Evolutionary conservation across 2,329 filamentous ascomycete genomes (phyloP).

Genomic region (Oidium heveae): DNA sequence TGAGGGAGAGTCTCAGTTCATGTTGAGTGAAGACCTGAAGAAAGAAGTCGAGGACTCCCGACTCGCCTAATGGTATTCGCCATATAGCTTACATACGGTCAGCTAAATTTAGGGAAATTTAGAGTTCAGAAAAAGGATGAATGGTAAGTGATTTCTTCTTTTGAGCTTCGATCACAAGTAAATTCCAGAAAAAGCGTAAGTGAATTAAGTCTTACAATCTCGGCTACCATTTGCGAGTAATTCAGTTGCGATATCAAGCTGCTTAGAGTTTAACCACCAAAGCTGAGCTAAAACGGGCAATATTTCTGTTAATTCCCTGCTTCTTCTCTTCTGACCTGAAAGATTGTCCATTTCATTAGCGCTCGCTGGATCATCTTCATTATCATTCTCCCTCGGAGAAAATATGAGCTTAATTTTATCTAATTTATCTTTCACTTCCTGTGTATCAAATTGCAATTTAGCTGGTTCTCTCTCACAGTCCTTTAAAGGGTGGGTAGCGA

Average conservation of each 20-base stretch:
- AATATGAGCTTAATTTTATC: slow-evolving; percentile 7
- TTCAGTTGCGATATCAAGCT: slow-evolving; percentile 23
- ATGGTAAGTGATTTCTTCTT: no score
- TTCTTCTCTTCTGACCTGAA: slow-evolving; percentile 10
- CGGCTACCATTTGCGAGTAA: slow-evolving; percentile 29
- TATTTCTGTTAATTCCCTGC: slow-evolving; percentile 8
- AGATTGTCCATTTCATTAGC: no score
- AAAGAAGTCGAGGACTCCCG: slow-evolving; percentile 31
- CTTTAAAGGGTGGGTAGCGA: no score
- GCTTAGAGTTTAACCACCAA: slow-evolving; percentile 17
- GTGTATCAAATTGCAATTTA: not conserved
- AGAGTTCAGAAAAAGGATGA: no score
- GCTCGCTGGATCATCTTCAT: no score
- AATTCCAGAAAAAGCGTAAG: no score
- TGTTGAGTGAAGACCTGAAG: slow-evolving; percentile 20
- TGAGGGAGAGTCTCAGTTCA: slow-evolving; percentile 19
- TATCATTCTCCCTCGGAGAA: no score
- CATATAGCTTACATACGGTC: slow-evolving; percentile 21
- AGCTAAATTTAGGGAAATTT: slow-evolving; percentile 1
- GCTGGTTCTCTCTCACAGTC: no score
- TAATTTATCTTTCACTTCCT: slow-evolving; percentile 7
- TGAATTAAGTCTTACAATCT: slow-evolving; percentile 19
- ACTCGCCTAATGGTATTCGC: slow-evolving; percentile 29
- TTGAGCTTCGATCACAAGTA: no score
- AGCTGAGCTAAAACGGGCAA: slow-evolving; percentile 13